Base-by-base conservation (phyloP, 495 filamentous ascomycete genomes). In the Penicillium fimorum region DNA sequence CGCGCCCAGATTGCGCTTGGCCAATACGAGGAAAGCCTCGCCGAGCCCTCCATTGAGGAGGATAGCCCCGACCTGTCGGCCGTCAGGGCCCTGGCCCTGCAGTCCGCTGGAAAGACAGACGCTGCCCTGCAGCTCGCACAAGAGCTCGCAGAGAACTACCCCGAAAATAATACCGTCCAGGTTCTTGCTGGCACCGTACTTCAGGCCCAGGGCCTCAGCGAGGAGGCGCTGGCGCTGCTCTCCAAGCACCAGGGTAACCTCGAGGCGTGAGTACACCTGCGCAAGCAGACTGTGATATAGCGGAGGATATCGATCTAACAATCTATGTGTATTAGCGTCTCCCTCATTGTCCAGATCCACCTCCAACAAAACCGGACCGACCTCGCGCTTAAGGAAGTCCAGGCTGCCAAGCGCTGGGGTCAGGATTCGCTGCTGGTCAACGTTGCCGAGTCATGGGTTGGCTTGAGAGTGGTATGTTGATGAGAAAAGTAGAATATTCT, bases 381-480 rank as follows among this genome's bases (percentile, higher is more conserved):
- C 67, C 82, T 97, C 32, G 94, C 94, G 4, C 62, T 89, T 5
- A 96, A 96, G 72, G 92, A 96, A 69, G 90, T 96, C 13, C 76
- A 86, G 47, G 84, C 87, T n/a, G 94, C 94, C 24, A 83, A 92
- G 71, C 86, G 90, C 70, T 97, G 92, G 90, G 94, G 92, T 5
- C 94, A 98, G 73, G 94, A 98, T 69, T 94, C 87, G 61, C 75
- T 97, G 30, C 81, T 97, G 38, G 89, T 97, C 57, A 98, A 98
- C 69, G 71, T 98, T 53, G 93, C 92, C 33, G 94, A 98, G 72
- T 90, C 89, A 10, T 98, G 93, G 93, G 87, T 96, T 64, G 93
- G 91, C 6, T 70, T 97, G 75, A 79, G 93, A 66, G 70, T 94
- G 72, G 92, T 96, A 81, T 43, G 86, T 83, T n/a, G 10, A 15